Evolutionary conservation across 441 rosid genomes (phyloP).

Genomic region (Daphne laureola): DNA sequence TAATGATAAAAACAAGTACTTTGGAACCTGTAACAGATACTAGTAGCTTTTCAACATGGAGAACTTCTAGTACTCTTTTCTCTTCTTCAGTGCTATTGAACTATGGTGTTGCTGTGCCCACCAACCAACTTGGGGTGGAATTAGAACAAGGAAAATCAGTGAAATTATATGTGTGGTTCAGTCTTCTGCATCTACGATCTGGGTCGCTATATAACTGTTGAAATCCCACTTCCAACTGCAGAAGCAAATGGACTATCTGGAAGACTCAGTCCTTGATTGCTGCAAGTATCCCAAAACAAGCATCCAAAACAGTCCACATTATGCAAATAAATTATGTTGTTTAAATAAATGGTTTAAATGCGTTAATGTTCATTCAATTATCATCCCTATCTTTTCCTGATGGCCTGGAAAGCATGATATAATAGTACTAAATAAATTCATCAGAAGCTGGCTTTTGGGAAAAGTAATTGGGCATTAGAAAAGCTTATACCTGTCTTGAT

Average conservation of each 20-base stretch:
- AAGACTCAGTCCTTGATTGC: conserved; percentile 58
- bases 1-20: conserved; percentile 4
- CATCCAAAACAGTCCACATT: not conserved
- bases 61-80: conserved; percentile 12
- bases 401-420: not conserved
- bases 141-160: conserved; percentile 4
- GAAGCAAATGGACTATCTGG: conserved; percentile 91
- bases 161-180: conserved; percentile 21
- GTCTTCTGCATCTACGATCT: conserved; percentile 29
- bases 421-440: not conserved
- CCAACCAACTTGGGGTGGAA: conserved; percentile 14
- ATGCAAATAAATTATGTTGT: not conserved
- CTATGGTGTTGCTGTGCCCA: conserved; percentile 20
- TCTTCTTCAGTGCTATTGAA: conserved; percentile 18
- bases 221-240: conserved; percentile 45
- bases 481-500: conserved; percentile 48
- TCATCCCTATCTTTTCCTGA: not conserved
- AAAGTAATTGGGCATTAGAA: not conserved
- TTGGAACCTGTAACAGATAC: conserved; percentile 21
- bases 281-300: not conserved
- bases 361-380: not conserved
- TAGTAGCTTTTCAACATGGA: conserved; percentile 17
- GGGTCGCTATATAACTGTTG: conserved; percentile 50
- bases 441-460: not conserved
- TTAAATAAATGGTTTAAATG: not conserved